Conservation (phyloP, 2,329 filamentous ascomycete species). For the Epicoccum nigrum region DNA sequence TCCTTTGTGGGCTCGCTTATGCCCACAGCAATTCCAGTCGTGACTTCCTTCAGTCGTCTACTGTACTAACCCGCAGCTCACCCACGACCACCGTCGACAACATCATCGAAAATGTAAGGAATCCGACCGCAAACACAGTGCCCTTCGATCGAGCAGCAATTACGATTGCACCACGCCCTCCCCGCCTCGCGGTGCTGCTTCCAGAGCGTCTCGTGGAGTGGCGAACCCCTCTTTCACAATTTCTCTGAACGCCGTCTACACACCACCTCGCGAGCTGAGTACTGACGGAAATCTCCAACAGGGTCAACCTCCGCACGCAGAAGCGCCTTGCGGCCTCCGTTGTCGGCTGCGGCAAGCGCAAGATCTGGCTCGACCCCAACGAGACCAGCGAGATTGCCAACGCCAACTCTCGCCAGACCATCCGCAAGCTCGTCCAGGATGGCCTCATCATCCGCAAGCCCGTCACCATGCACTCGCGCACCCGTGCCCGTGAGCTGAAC, state of each 20-base stretch:
- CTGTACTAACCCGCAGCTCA: conserved; percentile 27
- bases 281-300: conserved; percentile 54
- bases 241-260: conserved; percentile 26
- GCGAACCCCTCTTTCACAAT: conserved; percentile 45
- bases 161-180: conserved; percentile 23
- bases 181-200: conserved; percentile 31
- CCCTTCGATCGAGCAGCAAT: conserved; percentile 26
- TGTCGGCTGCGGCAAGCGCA: conserved; percentile 98
- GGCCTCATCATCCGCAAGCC: conserved; percentile 99
- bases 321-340: conserved; percentile 99
- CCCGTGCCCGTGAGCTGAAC: conserved; percentile 93
- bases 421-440: conserved; percentile 99
- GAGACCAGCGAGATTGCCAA: conserved; percentile 99
- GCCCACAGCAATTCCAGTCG: conserved; percentile 8
- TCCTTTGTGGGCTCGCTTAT: conserved; percentile 13
- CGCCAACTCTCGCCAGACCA: conserved; percentile 99
- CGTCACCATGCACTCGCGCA: conserved; percentile 99
- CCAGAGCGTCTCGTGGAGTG: conserved; percentile 36
- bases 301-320: conserved; percentile 99
- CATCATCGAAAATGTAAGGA: conserved; percentile 52
- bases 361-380: conserved; percentile 99
- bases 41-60: conserved; percentile 12
- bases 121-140: conserved; percentile 24
- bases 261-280: conserved; percentile 26
- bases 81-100: conserved; percentile 48